phyloP scores from a whole-genome alignment of 768 basidiomycete genomes.

The Hortiboletus campestris region DNA sequence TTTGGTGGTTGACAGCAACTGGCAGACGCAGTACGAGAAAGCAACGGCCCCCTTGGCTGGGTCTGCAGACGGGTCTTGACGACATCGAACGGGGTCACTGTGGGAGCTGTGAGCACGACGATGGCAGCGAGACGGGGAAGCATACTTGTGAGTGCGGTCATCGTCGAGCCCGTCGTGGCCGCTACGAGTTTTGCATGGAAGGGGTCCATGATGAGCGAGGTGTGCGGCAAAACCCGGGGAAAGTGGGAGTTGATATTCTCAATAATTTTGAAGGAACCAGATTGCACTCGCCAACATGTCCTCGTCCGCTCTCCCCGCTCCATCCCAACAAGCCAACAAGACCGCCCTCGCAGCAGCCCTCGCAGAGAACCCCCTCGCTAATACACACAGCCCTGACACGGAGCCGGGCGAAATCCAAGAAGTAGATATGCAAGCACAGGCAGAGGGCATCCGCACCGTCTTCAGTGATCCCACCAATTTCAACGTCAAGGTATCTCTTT shows the following conservation, averaged over 20 bases:
- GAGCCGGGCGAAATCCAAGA: constrained; percentile 89
- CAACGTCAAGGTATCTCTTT: constrained; percentile 81
- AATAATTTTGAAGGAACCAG: no score
- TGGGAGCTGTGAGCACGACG: constrained; percentile 3
- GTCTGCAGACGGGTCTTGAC: constrained; percentile 97
- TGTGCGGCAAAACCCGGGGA: constrained; percentile 27
- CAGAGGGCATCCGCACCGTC: constrained; percentile 83
- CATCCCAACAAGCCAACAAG: constrained; percentile 76
- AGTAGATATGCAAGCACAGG: constrained; percentile 79
- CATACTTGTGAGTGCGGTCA: constrained; percentile 83
- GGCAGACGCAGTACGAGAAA: constrained; percentile 51
- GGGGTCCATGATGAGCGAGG: constrained; percentile 48
- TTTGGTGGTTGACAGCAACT: constrained; percentile 68
- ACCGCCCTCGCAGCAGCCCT: constrained; percentile 75
- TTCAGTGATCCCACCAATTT: constrained; percentile 92
- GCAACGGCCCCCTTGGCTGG: constrained; percentile 54
- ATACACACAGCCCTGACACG: constrained; percentile 30
- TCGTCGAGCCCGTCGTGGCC: constrained; percentile 72
- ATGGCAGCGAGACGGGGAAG: constrained; percentile 5
- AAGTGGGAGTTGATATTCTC: background rate
- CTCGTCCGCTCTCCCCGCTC: constrained; percentile 51
- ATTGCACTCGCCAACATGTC: constrained; percentile 12
- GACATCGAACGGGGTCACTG: constrained; percentile 99
- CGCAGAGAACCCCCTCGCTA: constrained; percentile 46
- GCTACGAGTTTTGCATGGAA: constrained; percentile 79